A percentile compares a stretch with the other conserved stretches of the same genome.
phyloP scores from a whole-genome alignment of 208 protist species.

The Acanthamoeba sp. region DNA sequence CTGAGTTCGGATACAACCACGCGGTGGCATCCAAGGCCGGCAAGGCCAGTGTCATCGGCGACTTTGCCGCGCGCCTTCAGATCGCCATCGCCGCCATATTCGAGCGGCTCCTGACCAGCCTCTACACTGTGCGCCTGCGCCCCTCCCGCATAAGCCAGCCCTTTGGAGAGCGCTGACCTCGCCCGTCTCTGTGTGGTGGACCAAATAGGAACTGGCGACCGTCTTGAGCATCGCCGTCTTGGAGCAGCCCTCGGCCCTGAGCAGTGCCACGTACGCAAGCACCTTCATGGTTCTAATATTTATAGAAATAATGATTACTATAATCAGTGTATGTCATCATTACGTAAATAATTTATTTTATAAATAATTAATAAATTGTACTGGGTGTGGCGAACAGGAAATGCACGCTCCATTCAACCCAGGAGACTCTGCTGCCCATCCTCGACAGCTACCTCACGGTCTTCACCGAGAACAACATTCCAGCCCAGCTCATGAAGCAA shows the following conservation, averaged over 20 bases:
- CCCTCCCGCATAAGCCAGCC: too few species aligned
- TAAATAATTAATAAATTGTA: neutral
- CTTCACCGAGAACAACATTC: slow-evolving; percentile 52
- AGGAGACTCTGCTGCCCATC: slow-evolving; percentile 47
- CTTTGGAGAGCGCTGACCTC: too few species aligned
- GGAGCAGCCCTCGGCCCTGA: slow-evolving; percentile 59
- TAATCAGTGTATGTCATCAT: neutral
- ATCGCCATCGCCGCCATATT: slow-evolving; percentile 17
- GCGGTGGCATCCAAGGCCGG: neutral
- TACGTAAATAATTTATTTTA: neutral
- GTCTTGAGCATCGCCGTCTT: slow-evolving; percentile 56
- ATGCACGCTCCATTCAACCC: slow-evolving; percentile 50
- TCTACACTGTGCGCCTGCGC: slow-evolving; percentile 23
- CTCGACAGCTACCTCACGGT: slow-evolving; percentile 62
- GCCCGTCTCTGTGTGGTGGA: too few species aligned
- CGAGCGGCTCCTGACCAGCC: slow-evolving; percentile 48
- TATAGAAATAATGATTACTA: too few species aligned
- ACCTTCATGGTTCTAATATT: neutral
- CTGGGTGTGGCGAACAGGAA: neutral
- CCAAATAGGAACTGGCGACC: slow-evolving; percentile 35
- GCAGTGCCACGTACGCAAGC: slow-evolving; percentile 58
- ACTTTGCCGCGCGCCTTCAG: slow-evolving; percentile 45
- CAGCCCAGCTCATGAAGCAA: slow-evolving; percentile 7
- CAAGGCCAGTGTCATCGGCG: slow-evolving; percentile 38
- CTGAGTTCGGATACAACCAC: slow-evolving; percentile 38